These are phyloP conservation scores for Fusarium illudens DNA, from an alignment of 2,329 filamentous ascomycete species.

Conservation along the genomic window DNA sequence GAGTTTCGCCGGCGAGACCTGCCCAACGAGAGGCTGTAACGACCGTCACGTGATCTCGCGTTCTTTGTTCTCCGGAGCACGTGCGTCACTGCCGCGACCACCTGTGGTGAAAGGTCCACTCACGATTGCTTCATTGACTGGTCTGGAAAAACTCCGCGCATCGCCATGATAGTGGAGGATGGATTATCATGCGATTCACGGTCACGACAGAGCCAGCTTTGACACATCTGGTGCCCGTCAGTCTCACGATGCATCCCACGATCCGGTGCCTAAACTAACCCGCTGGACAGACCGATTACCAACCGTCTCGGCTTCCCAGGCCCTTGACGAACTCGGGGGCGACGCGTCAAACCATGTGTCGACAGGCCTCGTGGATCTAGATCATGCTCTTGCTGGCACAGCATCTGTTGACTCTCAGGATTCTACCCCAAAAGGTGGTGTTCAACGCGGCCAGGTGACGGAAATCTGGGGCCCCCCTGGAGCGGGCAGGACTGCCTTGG, in stretches of 20 bases:
- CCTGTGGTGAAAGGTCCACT: slow-evolving; percentile 19
- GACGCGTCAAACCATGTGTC: slow-evolving; percentile 61
- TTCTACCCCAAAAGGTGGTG: slow-evolving; percentile 57
- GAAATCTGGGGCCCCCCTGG: slow-evolving; percentile 91
- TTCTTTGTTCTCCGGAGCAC: not conserved
- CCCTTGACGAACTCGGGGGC: slow-evolving; percentile 67
- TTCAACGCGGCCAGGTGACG: slow-evolving; percentile 79
- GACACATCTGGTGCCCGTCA: slow-evolving; percentile 61
- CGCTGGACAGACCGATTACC: slow-evolving; percentile 71
- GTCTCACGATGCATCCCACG: slow-evolving; percentile 40
- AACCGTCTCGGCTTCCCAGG: slow-evolving; percentile 79
- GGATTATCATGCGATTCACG: slow-evolving; percentile 68
- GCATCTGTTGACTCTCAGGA: slow-evolving; percentile 19
- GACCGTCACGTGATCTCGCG: slow-evolving; percentile 33
- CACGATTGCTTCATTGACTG: slow-evolving; percentile 26
- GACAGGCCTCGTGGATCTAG: slow-evolving; percentile 64
- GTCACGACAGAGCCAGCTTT: slow-evolving; percentile 69
- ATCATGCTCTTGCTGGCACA: slow-evolving; percentile 52
- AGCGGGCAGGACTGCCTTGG: slow-evolving; percentile 83
- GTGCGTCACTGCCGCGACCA: not conserved
- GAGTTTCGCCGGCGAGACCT: slow-evolving; percentile 4
- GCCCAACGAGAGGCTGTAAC: slow-evolving; percentile 2
- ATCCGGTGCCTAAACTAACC: slow-evolving; percentile 22
- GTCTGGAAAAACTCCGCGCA: slow-evolving; percentile 25
- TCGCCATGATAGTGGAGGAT: slow-evolving; percentile 50